Conservation (phyloP, 2,329 filamentous ascomycete genomes). For the Ophiostoma tasmaniense region DNA sequence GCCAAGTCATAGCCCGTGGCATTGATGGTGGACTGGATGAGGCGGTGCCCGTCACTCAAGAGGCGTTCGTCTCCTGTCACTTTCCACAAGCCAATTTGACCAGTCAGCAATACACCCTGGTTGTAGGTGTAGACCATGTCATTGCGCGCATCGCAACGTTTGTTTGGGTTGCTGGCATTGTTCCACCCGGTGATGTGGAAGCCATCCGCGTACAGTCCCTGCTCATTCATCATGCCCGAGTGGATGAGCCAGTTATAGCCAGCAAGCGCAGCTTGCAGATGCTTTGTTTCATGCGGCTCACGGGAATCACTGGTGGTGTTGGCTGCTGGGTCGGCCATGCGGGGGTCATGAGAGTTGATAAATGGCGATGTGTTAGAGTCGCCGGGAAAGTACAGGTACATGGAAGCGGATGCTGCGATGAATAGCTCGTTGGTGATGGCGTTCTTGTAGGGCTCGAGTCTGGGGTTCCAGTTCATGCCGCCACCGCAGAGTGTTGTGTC, state of each 20-base stretch:
- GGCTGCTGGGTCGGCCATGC: slow-evolving; percentile 7
- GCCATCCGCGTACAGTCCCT: slow-evolving; percentile 75
- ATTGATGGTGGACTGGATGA: slow-evolving; percentile 63
- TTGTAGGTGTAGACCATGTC: slow-evolving; percentile 95
- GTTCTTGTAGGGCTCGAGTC: slow-evolving; percentile 71
- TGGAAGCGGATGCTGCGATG: slow-evolving; percentile 72
- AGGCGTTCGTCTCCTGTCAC: slow-evolving; percentile 65
- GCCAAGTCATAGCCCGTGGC: slow-evolving; percentile 66
- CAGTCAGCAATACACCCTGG: slow-evolving; percentile 81
- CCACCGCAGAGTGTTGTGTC: slow-evolving; percentile 71
- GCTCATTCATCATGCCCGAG: slow-evolving; percentile 70
- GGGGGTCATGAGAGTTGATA: slow-evolving; percentile 24
- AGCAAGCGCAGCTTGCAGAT: slow-evolving; percentile 64
- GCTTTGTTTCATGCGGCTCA: slow-evolving; percentile 45
- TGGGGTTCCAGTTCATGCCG: slow-evolving; percentile 81
- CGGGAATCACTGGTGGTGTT: background rate
- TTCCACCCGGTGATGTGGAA: slow-evolving; percentile 70
- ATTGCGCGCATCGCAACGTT: slow-evolving; percentile 69
- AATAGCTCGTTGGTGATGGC: slow-evolving; percentile 91
- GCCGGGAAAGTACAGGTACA: slow-evolving; percentile 85
- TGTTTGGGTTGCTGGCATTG: slow-evolving; percentile 53
- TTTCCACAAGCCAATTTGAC: slow-evolving; percentile 70
- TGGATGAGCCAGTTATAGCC: slow-evolving; percentile 72
- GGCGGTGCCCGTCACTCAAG: slow-evolving; percentile 67
- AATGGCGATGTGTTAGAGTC: slow-evolving; percentile 68